Evolutionary conservation across 2,329 filamentous ascomycete genomes (phyloP), one percentile per base, ranked within the genome.

Genomic region (Anisogramma anomala): DNA sequence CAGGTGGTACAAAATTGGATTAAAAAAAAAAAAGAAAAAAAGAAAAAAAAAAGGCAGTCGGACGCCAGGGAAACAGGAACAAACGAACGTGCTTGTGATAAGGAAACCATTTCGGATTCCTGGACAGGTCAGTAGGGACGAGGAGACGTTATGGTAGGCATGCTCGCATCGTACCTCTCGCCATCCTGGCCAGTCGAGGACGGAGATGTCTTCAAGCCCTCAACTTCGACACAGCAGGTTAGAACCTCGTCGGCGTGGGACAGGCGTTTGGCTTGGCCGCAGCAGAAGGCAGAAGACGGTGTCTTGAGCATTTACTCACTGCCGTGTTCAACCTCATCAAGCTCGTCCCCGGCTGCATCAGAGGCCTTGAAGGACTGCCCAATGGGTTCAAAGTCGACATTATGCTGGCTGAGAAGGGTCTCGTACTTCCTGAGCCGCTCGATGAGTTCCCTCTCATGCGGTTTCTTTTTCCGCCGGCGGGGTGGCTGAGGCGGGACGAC

Each of bases 391-490:
- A 86, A 84, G n/a, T 68, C 61, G 52, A 87, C 73, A 37, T 77
- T 72, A 51, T 84, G 68, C 56, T 81, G 69, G 39, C 68, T 67
- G 23, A 87, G 64, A 30, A 87, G 61, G 6, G 61, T 56, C 59
- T 87, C 83, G 51, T 86, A 86, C 36, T 72, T 71, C 40, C 70
- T 73, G 17, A 86, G 64, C n/a, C 79, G 74, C 6, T 82, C 76
- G 39, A 85, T 64, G 30, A 87, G 64, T 43, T 83, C 79, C 53
- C 73, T 73, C 59, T 87, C 82, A 17, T 79, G 74, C 33, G 83
- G 76, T 40, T 76, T 69, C 60, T 74, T 76, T 61, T 75, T 76
- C 42, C 73, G 63, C 9, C 74, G 58, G 54, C 77, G 60, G 53
- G 76, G 65, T 55, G 77, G 64, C 54, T 75, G 59, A 50, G 75